Percentiles rank a stretch among this genome's conserved stretches.
Conservation (phyloP, 202 grass and related monocot genomes). For the Bolboschoenoplectus hybrid region DNA sequence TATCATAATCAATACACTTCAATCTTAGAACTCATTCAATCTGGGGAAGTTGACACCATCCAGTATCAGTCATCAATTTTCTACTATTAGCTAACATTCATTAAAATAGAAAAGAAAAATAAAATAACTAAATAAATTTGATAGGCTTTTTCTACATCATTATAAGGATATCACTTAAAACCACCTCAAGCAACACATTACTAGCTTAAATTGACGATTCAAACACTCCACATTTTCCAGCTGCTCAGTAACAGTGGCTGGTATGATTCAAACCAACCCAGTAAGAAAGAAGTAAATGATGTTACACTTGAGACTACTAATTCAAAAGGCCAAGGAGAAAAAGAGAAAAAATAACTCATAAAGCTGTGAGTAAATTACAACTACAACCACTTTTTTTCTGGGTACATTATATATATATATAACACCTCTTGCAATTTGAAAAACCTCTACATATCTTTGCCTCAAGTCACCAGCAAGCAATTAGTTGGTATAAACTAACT, state of each 20-base stretch:
- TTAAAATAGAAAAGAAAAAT: background rate
- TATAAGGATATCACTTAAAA: background rate
- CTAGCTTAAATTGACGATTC: background rate
- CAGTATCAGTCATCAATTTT: background rate
- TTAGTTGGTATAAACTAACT: slow-evolving; percentile 33
- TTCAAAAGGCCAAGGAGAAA: background rate
- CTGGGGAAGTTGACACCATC: background rate
- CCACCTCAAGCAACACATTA: slow-evolving; percentile 13
- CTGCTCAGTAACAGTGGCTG: slow-evolving; percentile 7
- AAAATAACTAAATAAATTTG: background rate
- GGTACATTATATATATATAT: background rate
- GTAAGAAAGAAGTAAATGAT: background rate
- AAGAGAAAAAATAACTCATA: background rate
- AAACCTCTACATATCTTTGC: slow-evolving; percentile 24
- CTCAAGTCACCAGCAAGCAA: slow-evolving; percentile 25
- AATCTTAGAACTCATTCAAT: background rate
- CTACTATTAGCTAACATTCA: background rate
- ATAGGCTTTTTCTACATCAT: background rate
- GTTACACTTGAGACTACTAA: background rate
- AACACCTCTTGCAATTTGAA: background rate
- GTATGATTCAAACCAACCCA: slow-evolving; percentile 21
- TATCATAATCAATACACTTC: background rate
- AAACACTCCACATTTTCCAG: background rate
- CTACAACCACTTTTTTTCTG: background rate
- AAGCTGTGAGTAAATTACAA: slow-evolving; percentile 16